Conservation (phyloP, 805 yeast genomes). For the Cyberlindnera sargentensis region DNA sequence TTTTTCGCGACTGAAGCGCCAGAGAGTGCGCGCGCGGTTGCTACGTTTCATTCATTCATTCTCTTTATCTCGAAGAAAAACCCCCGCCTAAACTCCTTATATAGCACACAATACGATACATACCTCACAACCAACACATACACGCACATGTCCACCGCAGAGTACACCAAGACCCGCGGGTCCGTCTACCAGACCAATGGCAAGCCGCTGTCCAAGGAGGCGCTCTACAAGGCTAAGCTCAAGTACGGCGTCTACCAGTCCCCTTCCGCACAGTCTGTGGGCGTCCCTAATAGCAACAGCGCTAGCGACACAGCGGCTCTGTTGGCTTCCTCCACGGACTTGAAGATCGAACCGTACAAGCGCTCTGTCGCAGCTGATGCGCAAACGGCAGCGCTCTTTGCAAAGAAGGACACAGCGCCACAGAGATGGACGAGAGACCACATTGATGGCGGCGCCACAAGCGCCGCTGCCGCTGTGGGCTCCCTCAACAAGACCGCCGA, state of each 20-base stretch:
- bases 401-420: conserved; percentile 39
- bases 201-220: conserved; percentile 66
- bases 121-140: too few relatives aligned
- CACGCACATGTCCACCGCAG: conserved; percentile 11
- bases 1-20: too few relatives aligned
- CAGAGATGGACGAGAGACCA: conserved; percentile 44
- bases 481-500: not conserved
- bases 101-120: too few relatives aligned
- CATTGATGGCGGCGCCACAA: conserved; percentile 42
- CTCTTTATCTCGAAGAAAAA: too few relatives aligned
- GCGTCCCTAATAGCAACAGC: conserved; percentile 47
- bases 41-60: too few relatives aligned
- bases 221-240: conserved; percentile 65
- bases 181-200: conserved; percentile 63
- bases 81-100: too few relatives aligned
- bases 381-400: conserved; percentile 54
- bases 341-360: conserved; percentile 59
- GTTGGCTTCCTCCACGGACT: conserved; percentile 61
- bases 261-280: conserved; percentile 42
- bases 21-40: too few relatives aligned
- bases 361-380: conserved; percentile 55
- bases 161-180: conserved; percentile 17
- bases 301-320: conserved; percentile 76
- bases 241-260: conserved; percentile 57
- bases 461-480: conserved; percentile 31